Conservation (phyloP, 2,329 filamentous ascomycete genomes). For the Nothomitra cinnamomea region DNA sequence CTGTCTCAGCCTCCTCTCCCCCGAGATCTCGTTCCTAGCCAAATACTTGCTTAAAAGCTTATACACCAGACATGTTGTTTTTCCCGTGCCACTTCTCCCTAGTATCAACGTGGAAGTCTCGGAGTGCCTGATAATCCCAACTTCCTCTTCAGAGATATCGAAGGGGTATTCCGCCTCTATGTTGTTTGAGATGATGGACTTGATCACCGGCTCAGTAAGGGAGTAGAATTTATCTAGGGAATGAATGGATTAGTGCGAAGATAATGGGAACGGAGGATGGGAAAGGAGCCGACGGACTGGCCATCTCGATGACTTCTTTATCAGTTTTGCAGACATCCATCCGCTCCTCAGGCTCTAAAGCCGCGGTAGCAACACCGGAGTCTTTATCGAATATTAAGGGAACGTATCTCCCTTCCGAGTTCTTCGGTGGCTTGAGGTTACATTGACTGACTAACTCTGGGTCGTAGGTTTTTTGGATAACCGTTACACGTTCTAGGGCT, state of each 20-base stretch:
- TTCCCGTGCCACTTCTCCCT: slow-evolving; percentile 19
- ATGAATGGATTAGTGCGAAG: slow-evolving; percentile 8
- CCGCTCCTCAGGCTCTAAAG: background rate
- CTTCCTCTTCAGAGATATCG: slow-evolving; percentile 17
- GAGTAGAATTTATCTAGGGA: slow-evolving; percentile 16
- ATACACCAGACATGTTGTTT: slow-evolving; percentile 19
- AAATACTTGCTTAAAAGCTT: slow-evolving; percentile 17
- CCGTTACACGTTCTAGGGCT: background rate
- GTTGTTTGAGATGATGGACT: slow-evolving; percentile 10
- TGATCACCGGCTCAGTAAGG: slow-evolving; percentile 16
- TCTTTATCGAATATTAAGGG: background rate
- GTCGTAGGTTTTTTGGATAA: background rate
- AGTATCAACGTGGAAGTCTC: slow-evolving; percentile 16
- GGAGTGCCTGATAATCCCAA: slow-evolving; percentile 15
- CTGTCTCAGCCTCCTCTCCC: slow-evolving; percentile 10
- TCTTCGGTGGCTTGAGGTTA: background rate
- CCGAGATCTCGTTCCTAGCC: slow-evolving; percentile 7
- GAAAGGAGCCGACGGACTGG: slow-evolving; percentile 10
- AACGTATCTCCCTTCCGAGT: background rate
- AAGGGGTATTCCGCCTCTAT: slow-evolving; percentile 17
- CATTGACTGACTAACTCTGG: background rate
- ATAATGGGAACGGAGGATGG: background rate
- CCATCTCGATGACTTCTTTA: background rate
- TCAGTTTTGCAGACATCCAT: background rate
- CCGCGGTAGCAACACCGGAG: background rate